Conservation (phyloP, 352 stramenopile species). For the Halophytophthora polymorphica region DNA sequence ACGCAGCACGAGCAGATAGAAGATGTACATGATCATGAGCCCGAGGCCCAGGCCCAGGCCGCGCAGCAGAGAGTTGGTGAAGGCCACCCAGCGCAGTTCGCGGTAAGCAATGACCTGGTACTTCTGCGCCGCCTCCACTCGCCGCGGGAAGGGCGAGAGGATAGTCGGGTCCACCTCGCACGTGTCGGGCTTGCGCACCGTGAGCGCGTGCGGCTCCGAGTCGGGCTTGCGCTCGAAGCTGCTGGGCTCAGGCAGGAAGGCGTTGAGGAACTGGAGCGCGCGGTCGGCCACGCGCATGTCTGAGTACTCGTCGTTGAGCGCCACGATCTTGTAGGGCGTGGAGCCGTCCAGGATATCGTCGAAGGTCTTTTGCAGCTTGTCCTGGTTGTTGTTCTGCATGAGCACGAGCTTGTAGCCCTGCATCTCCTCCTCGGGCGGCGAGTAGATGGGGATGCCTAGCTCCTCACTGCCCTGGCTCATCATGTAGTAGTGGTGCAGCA, state of each 20-base stretch:
- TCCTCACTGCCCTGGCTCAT: constrained; percentile 73
- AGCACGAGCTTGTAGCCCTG: constrained; percentile 81
- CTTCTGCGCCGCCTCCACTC: constrained; percentile 63
- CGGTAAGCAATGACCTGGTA: constrained; percentile 82
- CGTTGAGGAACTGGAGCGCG: constrained; percentile 64
- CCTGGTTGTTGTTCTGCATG: constrained; percentile 81
- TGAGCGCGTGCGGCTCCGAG: constrained; percentile 39
- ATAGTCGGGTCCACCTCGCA: constrained; percentile 76
- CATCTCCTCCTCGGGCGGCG: constrained; percentile 72
- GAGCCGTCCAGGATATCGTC: constrained; percentile 57
- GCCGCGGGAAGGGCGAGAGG: constrained; percentile 56
- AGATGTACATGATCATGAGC: constrained; percentile 79
- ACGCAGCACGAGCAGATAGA: constrained; percentile 73
- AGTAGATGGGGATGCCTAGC: constrained; percentile 75
- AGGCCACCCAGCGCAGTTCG: constrained; percentile 77
- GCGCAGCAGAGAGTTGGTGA: constrained; percentile 73
- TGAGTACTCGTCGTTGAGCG: constrained; percentile 86
- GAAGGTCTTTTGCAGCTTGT: constrained; percentile 69
- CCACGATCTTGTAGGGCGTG: constrained; percentile 73
- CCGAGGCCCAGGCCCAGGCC: constrained; percentile 72
- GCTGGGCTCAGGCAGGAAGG: constrained; percentile 66
- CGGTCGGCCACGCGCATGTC: constrained; percentile 76
- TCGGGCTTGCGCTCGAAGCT: constrained; percentile 62
- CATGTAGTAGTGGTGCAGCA: constrained; percentile 89
- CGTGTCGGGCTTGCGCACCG: constrained; percentile 57